Evolutionary conservation across 2,329 filamentous ascomycete species (phyloP).

Genomic region (Sarocladium brachiariae): DNA sequence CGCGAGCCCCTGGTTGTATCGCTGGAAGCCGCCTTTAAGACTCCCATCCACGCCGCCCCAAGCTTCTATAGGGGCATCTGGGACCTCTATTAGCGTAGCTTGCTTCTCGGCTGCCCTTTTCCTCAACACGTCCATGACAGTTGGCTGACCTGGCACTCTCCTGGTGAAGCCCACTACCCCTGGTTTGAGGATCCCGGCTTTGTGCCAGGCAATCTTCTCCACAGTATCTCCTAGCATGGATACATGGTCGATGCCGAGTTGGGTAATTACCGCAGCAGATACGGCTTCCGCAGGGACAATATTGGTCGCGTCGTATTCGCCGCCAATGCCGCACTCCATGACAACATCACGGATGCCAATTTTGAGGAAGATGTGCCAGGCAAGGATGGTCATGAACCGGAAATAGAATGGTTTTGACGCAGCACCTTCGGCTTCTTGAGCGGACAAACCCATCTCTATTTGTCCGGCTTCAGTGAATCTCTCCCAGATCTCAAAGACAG

Average conservation of each 20-base stretch:
- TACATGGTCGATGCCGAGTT: conserved; percentile 79
- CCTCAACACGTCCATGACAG: conserved; percentile 46
- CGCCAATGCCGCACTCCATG: conserved; percentile 90
- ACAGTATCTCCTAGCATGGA: conserved; percentile 73
- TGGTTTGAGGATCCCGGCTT: conserved; percentile 76
- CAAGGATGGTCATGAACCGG: conserved; percentile 82
- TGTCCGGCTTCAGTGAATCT: conserved; percentile 35
- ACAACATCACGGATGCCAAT: conserved; percentile 74
- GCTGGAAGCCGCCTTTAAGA: conserved; percentile 47
- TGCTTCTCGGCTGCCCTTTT: conserved; percentile 53
- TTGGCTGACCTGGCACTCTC: conserved; percentile 23
- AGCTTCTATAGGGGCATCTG: conserved; percentile 27
- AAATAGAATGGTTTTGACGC: conserved; percentile 83
- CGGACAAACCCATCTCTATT: conserved; percentile 20
- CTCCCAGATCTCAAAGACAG: conserved; percentile 85
- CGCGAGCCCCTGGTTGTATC: conserved; percentile 52
- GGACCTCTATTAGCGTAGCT: conserved; percentile 35
- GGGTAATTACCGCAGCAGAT: conserved; percentile 67
- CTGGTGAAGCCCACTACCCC: conserved; percentile 36
- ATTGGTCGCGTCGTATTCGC: conserved; percentile 90
- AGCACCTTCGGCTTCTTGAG: conserved; percentile 41
- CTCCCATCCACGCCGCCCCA: conserved; percentile 36
- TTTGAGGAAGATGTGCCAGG: conserved; percentile 72
- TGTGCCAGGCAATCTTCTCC: conserved; percentile 83
- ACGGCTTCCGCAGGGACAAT: conserved; percentile 59